These are phyloP conservation scores for Monascus ruber DNA, from an alignment of 2,329 filamentous ascomycete genomes.

Conservation along the genomic window DNA sequence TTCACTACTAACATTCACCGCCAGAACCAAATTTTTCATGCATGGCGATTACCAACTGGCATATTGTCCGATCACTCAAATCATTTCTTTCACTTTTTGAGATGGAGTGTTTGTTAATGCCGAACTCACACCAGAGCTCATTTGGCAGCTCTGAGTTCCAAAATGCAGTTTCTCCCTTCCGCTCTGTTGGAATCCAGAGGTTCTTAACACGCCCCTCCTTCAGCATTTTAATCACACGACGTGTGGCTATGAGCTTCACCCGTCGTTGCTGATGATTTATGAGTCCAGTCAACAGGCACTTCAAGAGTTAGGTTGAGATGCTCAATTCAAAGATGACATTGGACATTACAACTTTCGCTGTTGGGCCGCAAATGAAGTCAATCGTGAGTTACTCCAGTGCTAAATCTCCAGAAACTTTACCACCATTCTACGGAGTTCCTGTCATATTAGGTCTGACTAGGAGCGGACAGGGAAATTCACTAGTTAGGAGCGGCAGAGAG, in stretches of 20 bases:
- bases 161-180: constrained; percentile 9
- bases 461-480: constrained; percentile 6
- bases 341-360: constrained; percentile 17
- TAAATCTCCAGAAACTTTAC: not conserved
- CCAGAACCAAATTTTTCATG: constrained; percentile 6
- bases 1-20: constrained; percentile 3
- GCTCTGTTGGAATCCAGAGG: constrained; percentile 11
- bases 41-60: constrained; percentile 14
- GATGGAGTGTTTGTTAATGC: constrained; percentile 15
- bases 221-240: constrained; percentile 10
- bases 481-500: too few relatives aligned
- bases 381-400: constrained; percentile 9
- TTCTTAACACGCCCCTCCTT: constrained; percentile 14
- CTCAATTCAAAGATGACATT: constrained; percentile 16
- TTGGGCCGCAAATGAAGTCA: constrained; percentile 17
- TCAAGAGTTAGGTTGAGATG: constrained; percentile 2
- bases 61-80: constrained; percentile 16
- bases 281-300: constrained; percentile 13
- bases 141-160: constrained; percentile 13
- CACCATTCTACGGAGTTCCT: not conserved
- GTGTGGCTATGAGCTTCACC: constrained; percentile 13
- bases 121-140: constrained; percentile 13
- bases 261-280: constrained; percentile 15
- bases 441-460: constrained; percentile 6
- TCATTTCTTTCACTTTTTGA: constrained; percentile 13